Evolutionary conservation across 192 early-diverging fungal species (phyloP).

Genomic region (Backusella mclennaniae): DNA sequence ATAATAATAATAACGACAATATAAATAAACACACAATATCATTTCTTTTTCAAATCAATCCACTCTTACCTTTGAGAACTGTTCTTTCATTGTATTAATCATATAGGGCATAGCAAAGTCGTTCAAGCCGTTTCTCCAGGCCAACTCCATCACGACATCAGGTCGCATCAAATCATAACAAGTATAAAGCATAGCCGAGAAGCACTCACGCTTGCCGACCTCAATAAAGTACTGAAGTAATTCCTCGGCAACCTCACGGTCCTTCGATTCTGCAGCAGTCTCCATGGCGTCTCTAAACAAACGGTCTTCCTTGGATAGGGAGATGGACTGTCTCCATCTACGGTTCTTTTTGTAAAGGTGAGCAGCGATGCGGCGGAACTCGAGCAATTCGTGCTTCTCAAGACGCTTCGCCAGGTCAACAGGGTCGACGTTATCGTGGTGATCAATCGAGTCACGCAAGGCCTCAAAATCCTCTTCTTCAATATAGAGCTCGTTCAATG

Average conservation of each 20-base stretch:
- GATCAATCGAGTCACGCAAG: constrained; percentile 91
- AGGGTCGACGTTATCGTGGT: constrained; percentile 94
- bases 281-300: constrained; percentile 99
- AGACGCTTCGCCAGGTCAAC: constrained; percentile 86
- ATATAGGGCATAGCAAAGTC: constrained; percentile 99
- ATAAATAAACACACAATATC: background rate
- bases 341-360: constrained; percentile 96
- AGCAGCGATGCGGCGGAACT: constrained; percentile 97
- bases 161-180: constrained; percentile 96
- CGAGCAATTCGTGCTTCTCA: constrained; percentile 95
- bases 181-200: constrained; percentile 87
- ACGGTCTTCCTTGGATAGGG: constrained; percentile 94
- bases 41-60: background rate
- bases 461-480: constrained; percentile 98
- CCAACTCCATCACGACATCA: constrained; percentile 91
- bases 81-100: constrained; percentile 89
- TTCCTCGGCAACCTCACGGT: constrained; percentile 90
- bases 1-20: background rate
- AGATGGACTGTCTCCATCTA: constrained; percentile 94
- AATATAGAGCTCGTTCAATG: constrained; percentile 94
- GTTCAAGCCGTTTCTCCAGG: constrained; percentile 84
- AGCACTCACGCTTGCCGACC: constrained; percentile 88
- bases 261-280: constrained; percentile 89
- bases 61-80: constrained; percentile 71
- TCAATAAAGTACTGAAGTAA: constrained; percentile 95